Evolutionary conservation across 2,329 filamentous ascomycete species (phyloP).

Genomic region (Microsporum audouinii): DNA sequence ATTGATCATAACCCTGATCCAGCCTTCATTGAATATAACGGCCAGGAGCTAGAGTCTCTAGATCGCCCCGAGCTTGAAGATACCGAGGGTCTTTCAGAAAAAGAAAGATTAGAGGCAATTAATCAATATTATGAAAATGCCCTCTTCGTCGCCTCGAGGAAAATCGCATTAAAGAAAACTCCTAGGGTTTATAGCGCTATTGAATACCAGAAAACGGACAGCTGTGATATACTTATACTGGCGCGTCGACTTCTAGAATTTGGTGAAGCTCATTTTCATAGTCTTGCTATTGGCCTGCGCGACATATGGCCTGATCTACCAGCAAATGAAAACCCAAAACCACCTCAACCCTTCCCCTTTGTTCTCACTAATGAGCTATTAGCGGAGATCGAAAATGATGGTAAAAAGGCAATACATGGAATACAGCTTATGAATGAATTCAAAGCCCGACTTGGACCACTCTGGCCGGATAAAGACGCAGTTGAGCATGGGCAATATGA

Average conservation of each 20-base stretch:
- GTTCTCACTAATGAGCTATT: not conserved
- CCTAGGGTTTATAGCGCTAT: slow-evolving; percentile 4
- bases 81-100: not conserved
- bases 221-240: slow-evolving; percentile 6
- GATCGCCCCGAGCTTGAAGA: slow-evolving; percentile 10
- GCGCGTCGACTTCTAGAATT: slow-evolving; percentile 8
- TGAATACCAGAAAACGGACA: slow-evolving; percentile 7
- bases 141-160: slow-evolving; percentile 9
- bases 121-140: slow-evolving; percentile 5
- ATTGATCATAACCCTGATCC: slow-evolving; percentile 21
- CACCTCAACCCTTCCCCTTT: slow-evolving; percentile 1
- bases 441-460: slow-evolving; percentile 7
- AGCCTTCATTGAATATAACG: slow-evolving; percentile 20
- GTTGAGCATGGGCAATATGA: slow-evolving; percentile 10
- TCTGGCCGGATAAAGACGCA: slow-evolving; percentile 12
- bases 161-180: slow-evolving; percentile 6
- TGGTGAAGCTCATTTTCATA: slow-evolving; percentile 10
- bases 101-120: slow-evolving; percentile 4
- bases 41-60: slow-evolving; percentile 18
- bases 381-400: slow-evolving; percentile 5
- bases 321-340: not conserved
- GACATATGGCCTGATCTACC: slow-evolving; percentile 4
- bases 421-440: slow-evolving; percentile 8
- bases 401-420: slow-evolving; percentile 4
- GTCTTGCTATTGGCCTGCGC: not conserved